Base-by-base conservation (phyloP, 805 yeast species). In the Yamadazyma nakazawae region DNA sequence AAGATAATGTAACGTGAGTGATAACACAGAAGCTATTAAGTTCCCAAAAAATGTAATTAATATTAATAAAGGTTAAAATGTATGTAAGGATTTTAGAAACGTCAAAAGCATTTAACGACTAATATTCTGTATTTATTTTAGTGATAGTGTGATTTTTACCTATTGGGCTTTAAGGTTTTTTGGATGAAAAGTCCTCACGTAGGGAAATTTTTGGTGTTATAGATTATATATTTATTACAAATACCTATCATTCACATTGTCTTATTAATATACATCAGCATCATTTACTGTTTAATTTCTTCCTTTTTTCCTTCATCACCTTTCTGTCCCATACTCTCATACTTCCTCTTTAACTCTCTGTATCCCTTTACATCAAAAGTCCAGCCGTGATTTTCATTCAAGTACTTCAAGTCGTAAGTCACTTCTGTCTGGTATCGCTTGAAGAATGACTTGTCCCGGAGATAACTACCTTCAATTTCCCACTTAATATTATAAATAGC, bases 401-500 rank as follows among this genome's bases (percentile, higher is more conserved):
- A 35, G 13, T 49, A 54, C 42, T 53, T 52, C 18, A 37, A 42
- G 41, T 67, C 72, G 9, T 55, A 53, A 11, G 53, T 36, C 21
- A 57, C 38, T 43, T 69, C 74, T 8, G 46, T 39, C 39, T 59
- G 62, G 37, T 61, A 62, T 35, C 55, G 46, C 45, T 68, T 70
- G 52, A 57, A 60, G 13, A 69, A 46, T 17, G 55, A 51, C 34
- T 60, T 55, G 40, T 67, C 73, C 21, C 55, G 51, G 26, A 61
- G 54, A 45, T 64, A 64, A 24, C 60, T 54, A 4, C 64, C 65
- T n/a, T 55, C 50, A 1, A 53, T 42, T 37, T 63, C 77, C 81
- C 81, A 79, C 54, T 71, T 69, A 37, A 82, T 81, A 42, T 67
- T 70, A 52, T 77, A 79, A 2, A 94, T 69, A 4, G 84, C 82